Percentiles rank a stretch among this genome's conserved stretches.
Conservation (phyloP, 1,284 basidiomycete species). For the Fomitopsis palustris region DNA sequence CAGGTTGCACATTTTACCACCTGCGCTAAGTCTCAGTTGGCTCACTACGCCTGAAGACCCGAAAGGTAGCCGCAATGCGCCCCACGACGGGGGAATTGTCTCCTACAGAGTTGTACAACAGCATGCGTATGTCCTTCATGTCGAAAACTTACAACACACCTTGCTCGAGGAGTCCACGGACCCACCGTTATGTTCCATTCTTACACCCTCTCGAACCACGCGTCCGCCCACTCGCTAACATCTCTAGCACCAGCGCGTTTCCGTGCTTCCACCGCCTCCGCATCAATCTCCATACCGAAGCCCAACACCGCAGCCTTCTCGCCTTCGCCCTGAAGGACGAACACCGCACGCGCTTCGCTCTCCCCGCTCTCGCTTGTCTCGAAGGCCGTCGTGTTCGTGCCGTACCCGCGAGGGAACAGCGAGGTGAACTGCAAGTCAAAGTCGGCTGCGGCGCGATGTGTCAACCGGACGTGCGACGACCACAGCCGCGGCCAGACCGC, state of each 20-base stretch:
- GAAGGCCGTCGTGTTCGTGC: constrained; percentile 21
- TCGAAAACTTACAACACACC: no score
- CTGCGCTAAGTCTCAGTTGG: no score
- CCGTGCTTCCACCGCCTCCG: constrained; percentile 14
- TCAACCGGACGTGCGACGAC: constrained; percentile 23
- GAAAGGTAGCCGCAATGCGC: no score
- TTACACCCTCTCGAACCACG: constrained; percentile 22
- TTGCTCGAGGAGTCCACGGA: no score
- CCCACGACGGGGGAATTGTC: no score
- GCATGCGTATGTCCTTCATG: no score
- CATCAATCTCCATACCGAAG: constrained; percentile 15
- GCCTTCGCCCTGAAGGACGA: constrained; percentile 13
- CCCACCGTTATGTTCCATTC: background rate
- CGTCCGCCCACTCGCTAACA: constrained; percentile 20
- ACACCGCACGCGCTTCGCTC: constrained; percentile 15
- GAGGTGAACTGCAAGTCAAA: constrained; percentile 17
- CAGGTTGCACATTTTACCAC: no score
- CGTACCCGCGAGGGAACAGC: constrained; percentile 26
- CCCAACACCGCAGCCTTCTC: constrained; percentile 9
- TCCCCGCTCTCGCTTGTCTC: constrained; percentile 16
- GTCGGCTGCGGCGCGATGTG: constrained; percentile 11
- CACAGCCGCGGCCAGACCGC: constrained; percentile 17
- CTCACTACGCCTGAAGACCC: no score
- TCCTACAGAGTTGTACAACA: no score
- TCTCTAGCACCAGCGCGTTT: constrained; percentile 6